These are phyloP conservation scores for Cladosporium sphaerospermum DNA, from an alignment of 2,329 filamentous ascomycete genomes.

Conservation along the genomic window DNA sequence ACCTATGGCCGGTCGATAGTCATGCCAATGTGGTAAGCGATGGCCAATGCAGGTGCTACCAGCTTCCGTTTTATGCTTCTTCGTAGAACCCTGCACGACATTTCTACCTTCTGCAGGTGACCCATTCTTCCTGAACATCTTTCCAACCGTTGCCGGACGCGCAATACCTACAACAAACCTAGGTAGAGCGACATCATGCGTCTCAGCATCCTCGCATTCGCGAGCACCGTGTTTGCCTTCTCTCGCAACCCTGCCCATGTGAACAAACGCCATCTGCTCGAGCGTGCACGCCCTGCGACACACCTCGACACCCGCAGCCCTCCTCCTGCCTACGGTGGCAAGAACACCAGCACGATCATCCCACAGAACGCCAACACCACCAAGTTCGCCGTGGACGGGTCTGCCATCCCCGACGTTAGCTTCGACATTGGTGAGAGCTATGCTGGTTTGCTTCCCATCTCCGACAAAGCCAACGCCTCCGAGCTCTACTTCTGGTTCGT, in stretches of 20 bases:
- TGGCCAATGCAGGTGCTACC: neutral
- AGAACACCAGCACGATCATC: slow-evolving; percentile 27
- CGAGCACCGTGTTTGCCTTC: slow-evolving; percentile 11
- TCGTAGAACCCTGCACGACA: neutral
- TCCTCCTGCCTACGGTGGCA: slow-evolving; percentile 14
- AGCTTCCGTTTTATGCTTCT: neutral
- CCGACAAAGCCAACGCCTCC: slow-evolving; percentile 21
- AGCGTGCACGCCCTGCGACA: slow-evolving; percentile 1
- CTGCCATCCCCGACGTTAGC: slow-evolving; percentile 28
- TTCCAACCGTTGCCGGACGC: no score
- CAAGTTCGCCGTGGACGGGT: slow-evolving; percentile 35
- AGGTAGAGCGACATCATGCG: neutral
- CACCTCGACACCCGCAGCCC: slow-evolving; percentile 5
- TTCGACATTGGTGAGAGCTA: slow-evolving; percentile 33
- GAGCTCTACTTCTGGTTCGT: slow-evolving; percentile 48
- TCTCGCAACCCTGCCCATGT: slow-evolving; percentile 21
- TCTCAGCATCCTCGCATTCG: slow-evolving; percentile 4
- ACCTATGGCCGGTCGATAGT: neutral
- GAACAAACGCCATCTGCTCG: slow-evolving; percentile 18
- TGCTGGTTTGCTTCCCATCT: slow-evolving; percentile 29
- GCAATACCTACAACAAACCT: no score
- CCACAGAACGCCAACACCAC: slow-evolving; percentile 38
- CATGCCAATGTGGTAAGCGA: neutral
- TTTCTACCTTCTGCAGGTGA: neutral
- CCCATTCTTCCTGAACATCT: neutral